Conservation (phyloP, 2,329 filamentous ascomycete genomes). For the Sphaerulina populicola region DNA sequence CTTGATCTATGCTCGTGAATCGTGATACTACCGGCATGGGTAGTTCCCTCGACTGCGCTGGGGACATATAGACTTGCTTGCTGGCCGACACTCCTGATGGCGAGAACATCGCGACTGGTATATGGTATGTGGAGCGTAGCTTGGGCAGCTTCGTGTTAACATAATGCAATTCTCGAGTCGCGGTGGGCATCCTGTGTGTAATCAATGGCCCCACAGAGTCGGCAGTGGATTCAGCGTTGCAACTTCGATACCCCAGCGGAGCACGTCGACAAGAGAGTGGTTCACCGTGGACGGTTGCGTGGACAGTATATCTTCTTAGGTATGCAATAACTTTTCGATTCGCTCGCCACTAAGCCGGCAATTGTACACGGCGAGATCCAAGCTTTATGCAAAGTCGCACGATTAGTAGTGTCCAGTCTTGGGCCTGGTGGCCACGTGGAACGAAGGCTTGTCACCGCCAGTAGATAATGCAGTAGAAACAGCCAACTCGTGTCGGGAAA, state of each 20-base stretch:
- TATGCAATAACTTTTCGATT: conserved; percentile 2
- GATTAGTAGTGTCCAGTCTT: conserved; percentile 10
- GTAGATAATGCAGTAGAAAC: neutral
- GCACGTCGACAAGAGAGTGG: neutral
- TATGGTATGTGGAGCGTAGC: conserved; percentile 16
- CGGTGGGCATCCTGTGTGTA: conserved; percentile 15
- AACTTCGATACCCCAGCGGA: neutral
- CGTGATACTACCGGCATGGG: conserved; percentile 28
- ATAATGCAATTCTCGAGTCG: conserved; percentile 17
- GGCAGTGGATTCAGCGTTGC: neutral
- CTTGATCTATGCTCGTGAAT: conserved; percentile 27
- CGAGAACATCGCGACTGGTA: conserved; percentile 7
- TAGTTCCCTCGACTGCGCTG: conserved; percentile 24
- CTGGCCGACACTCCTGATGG: conserved; percentile 10
- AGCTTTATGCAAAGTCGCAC: conserved; percentile 9
- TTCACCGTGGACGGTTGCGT: neutral
- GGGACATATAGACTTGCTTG: conserved; percentile 8
- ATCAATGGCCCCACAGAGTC: neutral
- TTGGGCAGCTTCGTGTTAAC: conserved; percentile 15
- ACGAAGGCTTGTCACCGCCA: conserved; percentile 4
- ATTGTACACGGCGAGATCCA: conserved; percentile 1
- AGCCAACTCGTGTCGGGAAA: conserved; percentile 4
- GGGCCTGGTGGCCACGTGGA: conserved; percentile 15
- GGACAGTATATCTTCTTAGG: neutral
- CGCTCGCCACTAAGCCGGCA: conserved; percentile 7